phyloP scores from a whole-genome alignment of 495 filamentous ascomycete species.

The Niebla homalea region DNA sequence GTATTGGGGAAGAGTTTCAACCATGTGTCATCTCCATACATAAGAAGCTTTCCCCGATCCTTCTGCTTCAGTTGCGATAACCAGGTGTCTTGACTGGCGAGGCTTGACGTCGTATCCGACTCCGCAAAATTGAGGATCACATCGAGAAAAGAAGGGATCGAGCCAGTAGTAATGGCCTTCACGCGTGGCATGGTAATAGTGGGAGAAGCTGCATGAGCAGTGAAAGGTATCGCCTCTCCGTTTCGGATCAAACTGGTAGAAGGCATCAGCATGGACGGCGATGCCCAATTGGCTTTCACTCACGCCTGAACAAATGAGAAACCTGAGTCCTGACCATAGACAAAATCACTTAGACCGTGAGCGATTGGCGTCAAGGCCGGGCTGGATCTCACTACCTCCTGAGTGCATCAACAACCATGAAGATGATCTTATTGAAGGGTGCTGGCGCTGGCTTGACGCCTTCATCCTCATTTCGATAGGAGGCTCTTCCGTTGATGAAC shows the following conservation, averaged over 20 bases:
- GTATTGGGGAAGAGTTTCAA: constrained; percentile 84
- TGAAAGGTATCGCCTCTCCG: constrained; percentile 81
- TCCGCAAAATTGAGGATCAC: constrained; percentile 95
- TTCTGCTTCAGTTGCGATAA: constrained; percentile 77
- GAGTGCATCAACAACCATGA: constrained; percentile 96
- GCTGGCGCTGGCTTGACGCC: constrained; percentile 35
- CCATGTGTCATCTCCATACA: constrained; percentile 99
- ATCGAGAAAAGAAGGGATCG: constrained; percentile 91
- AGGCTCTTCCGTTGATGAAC: constrained; percentile 69
- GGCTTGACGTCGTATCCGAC: constrained; percentile 73
- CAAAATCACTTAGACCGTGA: constrained; percentile 63
- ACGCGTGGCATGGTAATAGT: constrained; percentile 98
- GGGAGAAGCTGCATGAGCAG: constrained; percentile 87
- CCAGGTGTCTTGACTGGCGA: constrained; percentile 87
- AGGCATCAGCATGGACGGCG: background rate
- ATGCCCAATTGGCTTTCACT: background rate
- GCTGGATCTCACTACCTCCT: constrained; percentile 48
- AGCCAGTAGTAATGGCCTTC: constrained; percentile 95
- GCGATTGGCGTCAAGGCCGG: constrained; percentile 7
- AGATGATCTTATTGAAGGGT: constrained; percentile 77
- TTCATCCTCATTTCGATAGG: constrained; percentile 37
- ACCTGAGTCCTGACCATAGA: constrained; percentile 67
- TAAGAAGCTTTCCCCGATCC: constrained; percentile 55
- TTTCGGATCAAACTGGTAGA: constrained; percentile 59
- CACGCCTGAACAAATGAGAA: constrained; percentile 86